Evolutionary conservation across 2,329 filamentous ascomycete genomes (phyloP).

Genomic region (Seiridium unicorne): DNA sequence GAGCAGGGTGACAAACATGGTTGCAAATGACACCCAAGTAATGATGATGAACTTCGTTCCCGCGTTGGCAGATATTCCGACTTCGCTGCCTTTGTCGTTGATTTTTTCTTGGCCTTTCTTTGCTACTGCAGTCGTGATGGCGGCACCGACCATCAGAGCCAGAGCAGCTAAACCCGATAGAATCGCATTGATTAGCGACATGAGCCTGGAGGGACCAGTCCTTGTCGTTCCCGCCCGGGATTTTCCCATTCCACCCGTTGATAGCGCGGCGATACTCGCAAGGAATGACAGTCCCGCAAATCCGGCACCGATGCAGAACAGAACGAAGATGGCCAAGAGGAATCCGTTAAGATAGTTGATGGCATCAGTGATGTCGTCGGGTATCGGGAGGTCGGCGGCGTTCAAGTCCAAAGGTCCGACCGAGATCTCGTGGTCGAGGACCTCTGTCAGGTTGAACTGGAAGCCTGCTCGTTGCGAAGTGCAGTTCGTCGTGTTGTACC

Average conservation of each 20-base stretch:
- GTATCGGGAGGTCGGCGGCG: slow-evolving; percentile 44
- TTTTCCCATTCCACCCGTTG: slow-evolving; percentile 9
- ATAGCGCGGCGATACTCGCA: slow-evolving; percentile 31
- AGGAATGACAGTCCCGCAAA: slow-evolving; percentile 44
- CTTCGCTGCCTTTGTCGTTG: slow-evolving; percentile 39
- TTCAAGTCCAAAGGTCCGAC: slow-evolving; percentile 43
- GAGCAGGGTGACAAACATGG: slow-evolving; percentile 36
- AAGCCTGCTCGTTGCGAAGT: slow-evolving; percentile 33
- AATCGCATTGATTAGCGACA: slow-evolving; percentile 32
- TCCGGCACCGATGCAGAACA: slow-evolving; percentile 44
- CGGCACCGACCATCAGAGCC: slow-evolving; percentile 38
- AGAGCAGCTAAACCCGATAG: slow-evolving; percentile 34
- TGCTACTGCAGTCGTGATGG: slow-evolving; percentile 39
- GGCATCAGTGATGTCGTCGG: slow-evolving; percentile 41
- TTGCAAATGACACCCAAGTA: slow-evolving; percentile 45
- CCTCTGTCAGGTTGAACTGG: slow-evolving; percentile 44
- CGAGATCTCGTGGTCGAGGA: slow-evolving; percentile 44
- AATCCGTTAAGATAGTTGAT: slow-evolving; percentile 47
- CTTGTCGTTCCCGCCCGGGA: slow-evolving; percentile 8
- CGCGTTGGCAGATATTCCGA: slow-evolving; percentile 41
- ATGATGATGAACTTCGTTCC: slow-evolving; percentile 44
- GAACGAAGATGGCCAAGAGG: slow-evolving; percentile 46
- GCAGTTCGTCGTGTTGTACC: slow-evolving; percentile 44
- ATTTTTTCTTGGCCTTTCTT: slow-evolving; percentile 39
- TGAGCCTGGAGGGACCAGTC: slow-evolving; percentile 15